Evolutionary conservation across 2,329 filamentous ascomycete genomes (phyloP).

Genomic region (Cercospora canescens): DNA sequence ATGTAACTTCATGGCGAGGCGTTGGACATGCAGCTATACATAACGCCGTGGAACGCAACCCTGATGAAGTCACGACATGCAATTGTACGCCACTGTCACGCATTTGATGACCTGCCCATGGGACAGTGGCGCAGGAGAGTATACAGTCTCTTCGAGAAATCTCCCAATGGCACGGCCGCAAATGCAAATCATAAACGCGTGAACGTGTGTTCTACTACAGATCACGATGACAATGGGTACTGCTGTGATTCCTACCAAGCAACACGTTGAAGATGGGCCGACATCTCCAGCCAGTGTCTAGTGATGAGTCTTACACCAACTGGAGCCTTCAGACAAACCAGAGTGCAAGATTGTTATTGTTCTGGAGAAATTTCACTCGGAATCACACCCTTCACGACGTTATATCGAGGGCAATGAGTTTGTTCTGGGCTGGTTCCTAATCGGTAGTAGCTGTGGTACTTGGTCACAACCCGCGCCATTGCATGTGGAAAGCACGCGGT

Average conservation of each 20-base stretch:
- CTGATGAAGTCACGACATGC: neutral
- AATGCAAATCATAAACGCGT: no score
- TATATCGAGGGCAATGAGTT: neutral
- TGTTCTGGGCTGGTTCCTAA: no score
- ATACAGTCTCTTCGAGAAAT: neutral
- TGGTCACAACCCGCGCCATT: neutral
- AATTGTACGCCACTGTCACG: neutral
- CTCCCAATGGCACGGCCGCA: neutral
- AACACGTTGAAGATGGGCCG: no score
- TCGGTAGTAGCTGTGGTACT: no score
- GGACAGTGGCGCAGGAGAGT: neutral
- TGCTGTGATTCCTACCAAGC: no score
- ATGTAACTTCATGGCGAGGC: slow-evolving; percentile 3
- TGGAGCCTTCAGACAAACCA: no score
- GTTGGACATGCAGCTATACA: neutral
- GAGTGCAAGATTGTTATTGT: no score
- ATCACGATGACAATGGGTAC: no score
- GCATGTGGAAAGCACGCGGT: neutral
- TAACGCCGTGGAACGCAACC: neutral
- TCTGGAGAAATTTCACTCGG: neutral
- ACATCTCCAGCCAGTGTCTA: no score
- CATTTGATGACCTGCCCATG: neutral
- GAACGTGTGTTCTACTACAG: no score
- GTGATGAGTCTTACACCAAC: no score
- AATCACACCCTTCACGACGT: neutral